phyloP scores from a whole-genome alignment of 352 stramenopile genomes.

The Phytophthora macrochlamydospora region DNA sequence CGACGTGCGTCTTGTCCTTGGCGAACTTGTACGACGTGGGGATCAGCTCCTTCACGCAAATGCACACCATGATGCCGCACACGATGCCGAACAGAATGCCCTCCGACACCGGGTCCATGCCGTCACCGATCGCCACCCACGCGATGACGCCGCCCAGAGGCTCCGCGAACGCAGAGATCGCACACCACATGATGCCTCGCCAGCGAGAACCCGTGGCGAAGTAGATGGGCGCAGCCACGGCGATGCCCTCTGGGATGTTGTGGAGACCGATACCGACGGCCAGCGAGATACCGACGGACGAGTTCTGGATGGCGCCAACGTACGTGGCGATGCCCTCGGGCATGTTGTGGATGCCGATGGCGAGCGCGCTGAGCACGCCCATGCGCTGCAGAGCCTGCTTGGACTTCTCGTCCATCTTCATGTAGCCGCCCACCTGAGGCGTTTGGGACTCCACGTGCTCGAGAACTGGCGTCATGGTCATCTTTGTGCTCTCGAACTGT shows the following conservation, averaged over 20 bases:
- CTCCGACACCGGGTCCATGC: slow-evolving; percentile 1
- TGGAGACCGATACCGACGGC: slow-evolving; percentile 2
- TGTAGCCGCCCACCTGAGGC: neutral
- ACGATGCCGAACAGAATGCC: slow-evolving; percentile 3
- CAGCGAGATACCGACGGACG: neutral
- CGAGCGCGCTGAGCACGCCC: neutral
- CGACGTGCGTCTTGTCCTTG: slow-evolving; percentile 62
- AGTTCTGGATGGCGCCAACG: slow-evolving; percentile 3
- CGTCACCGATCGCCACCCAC: neutral
- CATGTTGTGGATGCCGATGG: slow-evolving; percentile 3
- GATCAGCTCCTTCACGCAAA: slow-evolving; percentile 5
- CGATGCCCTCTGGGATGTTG: slow-evolving; percentile 2
- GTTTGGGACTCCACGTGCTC: neutral
- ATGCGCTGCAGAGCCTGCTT: slow-evolving; percentile 1
- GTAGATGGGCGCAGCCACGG: slow-evolving; percentile 1
- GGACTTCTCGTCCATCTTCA: slow-evolving; percentile 1
- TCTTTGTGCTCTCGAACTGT: neutral
- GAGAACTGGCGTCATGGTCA: neutral
- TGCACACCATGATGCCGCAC: slow-evolving; percentile 4
- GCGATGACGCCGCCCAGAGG: neutral
- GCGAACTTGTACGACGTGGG: slow-evolving; percentile 75
- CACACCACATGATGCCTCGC: slow-evolving; percentile 3
- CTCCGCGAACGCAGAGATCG: slow-evolving; percentile 1
- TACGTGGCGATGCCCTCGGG: neutral
- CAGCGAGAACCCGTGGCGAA: slow-evolving; percentile 2